These are phyloP conservation scores for Solanum chiquidenum DNA, from an alignment of 257 asterid species.

Conservation along the genomic window DNA sequence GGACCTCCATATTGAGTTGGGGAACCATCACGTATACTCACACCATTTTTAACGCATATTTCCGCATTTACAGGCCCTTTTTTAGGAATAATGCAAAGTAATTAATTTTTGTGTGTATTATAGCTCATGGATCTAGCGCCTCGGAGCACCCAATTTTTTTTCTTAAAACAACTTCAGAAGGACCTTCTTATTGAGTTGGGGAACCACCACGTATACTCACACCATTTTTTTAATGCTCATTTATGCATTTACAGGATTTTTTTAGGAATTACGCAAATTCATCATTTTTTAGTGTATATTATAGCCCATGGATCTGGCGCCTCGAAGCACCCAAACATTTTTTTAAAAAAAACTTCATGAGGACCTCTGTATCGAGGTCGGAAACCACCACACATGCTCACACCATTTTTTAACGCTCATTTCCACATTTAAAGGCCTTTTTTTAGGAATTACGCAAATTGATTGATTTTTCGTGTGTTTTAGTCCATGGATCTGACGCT, in stretches of 20 bases:
- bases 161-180: not conserved
- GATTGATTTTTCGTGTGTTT: too few relatives aligned
- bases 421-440: too few relatives aligned
- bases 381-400: not conserved
- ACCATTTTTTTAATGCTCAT: not conserved
- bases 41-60: too few relatives aligned
- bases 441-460: not conserved
- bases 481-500: not conserved
- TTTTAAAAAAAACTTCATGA: too few relatives aligned
- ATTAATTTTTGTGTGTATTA: too few relatives aligned
- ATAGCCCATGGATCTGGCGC: not conserved
- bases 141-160: not conserved
- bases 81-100: too few relatives aligned
- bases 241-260: too few relatives aligned
- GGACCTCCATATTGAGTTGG: too few relatives aligned
- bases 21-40: too few relatives aligned
- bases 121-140: not conserved
- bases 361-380: not conserved
- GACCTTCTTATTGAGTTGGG: not conserved
- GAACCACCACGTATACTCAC: not conserved
- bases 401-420: not conserved
- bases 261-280: not conserved
- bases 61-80: too few relatives aligned
- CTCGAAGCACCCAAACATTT: not conserved
- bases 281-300: not conserved